phyloP scores from a whole-genome alignment of 805 yeast species.

The Kregervanrija delftensis region DNA sequence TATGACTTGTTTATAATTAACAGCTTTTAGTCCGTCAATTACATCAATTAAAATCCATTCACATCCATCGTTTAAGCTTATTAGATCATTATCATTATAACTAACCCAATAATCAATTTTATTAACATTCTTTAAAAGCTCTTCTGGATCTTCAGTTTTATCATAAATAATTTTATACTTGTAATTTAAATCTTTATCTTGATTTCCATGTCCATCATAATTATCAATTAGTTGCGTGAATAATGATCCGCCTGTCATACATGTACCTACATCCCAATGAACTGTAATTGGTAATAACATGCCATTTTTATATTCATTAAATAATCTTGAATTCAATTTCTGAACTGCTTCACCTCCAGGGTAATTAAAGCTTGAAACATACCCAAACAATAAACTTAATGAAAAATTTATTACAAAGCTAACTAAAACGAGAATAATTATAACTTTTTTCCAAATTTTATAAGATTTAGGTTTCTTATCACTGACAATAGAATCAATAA shows the following conservation, averaged over 20 bases:
- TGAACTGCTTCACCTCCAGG: constrained; percentile 81
- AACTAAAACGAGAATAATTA: not conserved
- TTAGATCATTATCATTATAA: constrained; percentile 21
- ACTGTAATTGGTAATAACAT: constrained; percentile 30
- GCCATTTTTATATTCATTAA: constrained; percentile 1
- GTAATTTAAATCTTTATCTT: not conserved
- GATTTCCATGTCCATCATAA: constrained; percentile 1
- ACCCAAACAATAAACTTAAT: constrained; percentile 44
- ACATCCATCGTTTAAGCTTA: constrained; percentile 23
- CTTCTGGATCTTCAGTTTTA: constrained; percentile 54
- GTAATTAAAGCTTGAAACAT: constrained; percentile 67
- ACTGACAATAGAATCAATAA: constrained; percentile 12
- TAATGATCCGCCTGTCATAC: constrained; percentile 81
- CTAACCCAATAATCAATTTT: constrained; percentile 47
- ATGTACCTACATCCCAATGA: constrained; percentile 73
- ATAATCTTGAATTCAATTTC: constrained; percentile 35
- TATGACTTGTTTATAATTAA: constrained; percentile 21
- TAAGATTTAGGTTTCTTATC: not conserved
- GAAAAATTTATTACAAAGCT: too few species aligned
- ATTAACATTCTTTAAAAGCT: constrained; percentile 21
- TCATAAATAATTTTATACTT: constrained; percentile 47
- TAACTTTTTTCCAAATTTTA: too few species aligned
- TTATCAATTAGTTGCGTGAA: constrained; percentile 56
- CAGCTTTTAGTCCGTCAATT: constrained; percentile 34
- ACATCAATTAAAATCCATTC: constrained; percentile 39